Evolutionary conservation across 2,329 filamentous ascomycete species (phyloP), one percentile per base, ranked within the genome.

Genomic region (Aureobasidium uvarum): DNA sequence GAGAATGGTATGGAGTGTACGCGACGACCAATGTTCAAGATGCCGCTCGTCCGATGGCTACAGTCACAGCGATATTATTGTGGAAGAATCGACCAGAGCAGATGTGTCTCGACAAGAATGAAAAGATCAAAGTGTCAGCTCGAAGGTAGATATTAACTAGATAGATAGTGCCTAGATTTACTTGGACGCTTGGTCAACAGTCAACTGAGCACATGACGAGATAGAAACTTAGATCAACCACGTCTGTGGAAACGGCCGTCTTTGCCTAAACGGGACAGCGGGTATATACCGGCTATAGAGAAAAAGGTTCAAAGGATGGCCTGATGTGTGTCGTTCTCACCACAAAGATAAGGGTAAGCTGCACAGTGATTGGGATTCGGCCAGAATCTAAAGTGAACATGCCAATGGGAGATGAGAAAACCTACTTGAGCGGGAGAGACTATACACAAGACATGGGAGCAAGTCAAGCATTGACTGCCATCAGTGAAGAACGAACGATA

Each of bases 141-240:
- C 16, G 23, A 18, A 38, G 50, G 11, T 31, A 38, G n/a, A 54
- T 23, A 54, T 54, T 38, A 38, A 54, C 33, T 51, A 54, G 11
- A 36, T 38, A 20, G 18, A 28, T 54, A 20, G 50, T 31, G 28
- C 33, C 31, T 54, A 54, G 50, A 54, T 13, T 6, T 41, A 25
- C 20, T 20, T 16, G 38, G 52, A n/a, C 20, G 36, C 36, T 25
- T 28, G 52, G 36, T n/a, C n/a, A 11, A 23, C 14, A 41, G 23
- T 39, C 52, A 5, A 41, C 20, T 55, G 52, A 10, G 20, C 52
- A 55, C 52, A 55, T 55, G 52, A 55, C 36, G 36, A 25, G 51
- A 14, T 55, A 18, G 20, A 55, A 55, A 39, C 33, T 25, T 39
- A 39, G 20, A 5, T 33, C 8, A n/a, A 52, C 50, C 50, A 50